Base-by-base conservation (phyloP, 2,329 filamentous ascomycete genomes). In the Cercospora sesami region DNA sequence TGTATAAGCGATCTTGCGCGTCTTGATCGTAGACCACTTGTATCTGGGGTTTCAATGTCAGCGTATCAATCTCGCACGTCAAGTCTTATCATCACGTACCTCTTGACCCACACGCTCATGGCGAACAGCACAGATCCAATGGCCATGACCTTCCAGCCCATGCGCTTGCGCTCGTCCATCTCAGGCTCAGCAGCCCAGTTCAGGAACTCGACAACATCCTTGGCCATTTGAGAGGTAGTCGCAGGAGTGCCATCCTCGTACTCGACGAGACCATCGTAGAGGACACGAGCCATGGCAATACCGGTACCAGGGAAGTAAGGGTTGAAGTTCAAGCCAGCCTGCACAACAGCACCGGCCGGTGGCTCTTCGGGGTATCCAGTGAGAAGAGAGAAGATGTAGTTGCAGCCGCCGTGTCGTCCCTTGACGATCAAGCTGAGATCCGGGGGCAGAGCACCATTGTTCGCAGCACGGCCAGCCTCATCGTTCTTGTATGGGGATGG, bases 141-240 rank as follows among this genome's bases (percentile, higher is more conserved):
- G 74, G 91, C 89, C 76, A 99, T 82, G 64, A 96, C 92, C 90
- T 99, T 98, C 88, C 96, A 89, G 78, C 95, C 95, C 95, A 98
- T 99, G 86, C 93, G 95, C 91, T 99, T 99, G 80, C 95, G 91
- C 80, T 97, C 90, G 79, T 99, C 95, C 93, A 97, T 97, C 87
- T 99, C 95, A 60, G 95, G 95, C 86, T 99, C 95, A 67, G 95
- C 94, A 64, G 95, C 87, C 95, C 95, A 99, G 90, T 99, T 98
- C 80, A 99, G 87, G 86, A 99, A 99, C 84, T 99, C 95, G 69
- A 91, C 90, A 69, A 99, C 95, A 77, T 99, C 95, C 90, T 99
- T 99, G 82, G 95, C 95, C 95, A 99, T 99, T 85, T 99, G 95
- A 72, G 94, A 97, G 74, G 93, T 93, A 70, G 94, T 92, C 60